Conservation (phyloP, 2,329 filamentous ascomycete genomes). For the Zymoseptoria ardabiliae region DNA sequence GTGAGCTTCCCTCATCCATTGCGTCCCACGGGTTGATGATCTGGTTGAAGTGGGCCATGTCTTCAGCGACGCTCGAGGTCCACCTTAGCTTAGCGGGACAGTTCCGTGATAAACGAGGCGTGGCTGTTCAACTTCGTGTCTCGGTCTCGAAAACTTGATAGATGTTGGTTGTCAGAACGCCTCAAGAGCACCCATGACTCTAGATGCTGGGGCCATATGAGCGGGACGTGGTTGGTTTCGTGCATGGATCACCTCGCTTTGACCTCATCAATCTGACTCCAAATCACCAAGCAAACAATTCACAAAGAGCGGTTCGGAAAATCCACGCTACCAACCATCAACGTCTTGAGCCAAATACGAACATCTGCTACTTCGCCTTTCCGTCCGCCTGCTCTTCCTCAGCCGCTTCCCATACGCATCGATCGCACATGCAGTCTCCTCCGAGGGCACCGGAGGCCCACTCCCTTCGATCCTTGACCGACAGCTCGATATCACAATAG, state of each 20-base stretch:
- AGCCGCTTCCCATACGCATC: slow-evolving; percentile 64
- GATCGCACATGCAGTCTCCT: slow-evolving; percentile 76
- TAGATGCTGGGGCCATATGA: background rate
- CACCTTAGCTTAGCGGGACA: background rate
- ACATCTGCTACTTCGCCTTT: background rate
- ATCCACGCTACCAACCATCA: background rate
- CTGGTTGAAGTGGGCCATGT: background rate
- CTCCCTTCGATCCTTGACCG: slow-evolving; percentile 73
- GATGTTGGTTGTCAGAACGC: background rate
- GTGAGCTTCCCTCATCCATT: slow-evolving; percentile 29
- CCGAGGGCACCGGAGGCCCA: slow-evolving; percentile 85
- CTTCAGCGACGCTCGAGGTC: background rate
- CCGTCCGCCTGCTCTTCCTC: slow-evolving; percentile 2
- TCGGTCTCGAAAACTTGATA: background rate
- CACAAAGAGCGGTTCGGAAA: background rate
- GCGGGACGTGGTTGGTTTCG: background rate
- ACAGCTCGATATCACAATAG: slow-evolving; percentile 80
- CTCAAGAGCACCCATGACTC: background rate
- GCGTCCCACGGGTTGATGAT: slow-evolving; percentile 19
- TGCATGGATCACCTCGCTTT: background rate
- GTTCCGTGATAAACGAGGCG: background rate
- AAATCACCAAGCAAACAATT: background rate
- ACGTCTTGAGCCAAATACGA: too few relatives aligned
- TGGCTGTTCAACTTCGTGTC: background rate
- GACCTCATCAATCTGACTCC: background rate